phyloP scores from a whole-genome alignment of 495 filamentous ascomycete species.

The Neurospora cerealis region DNA sequence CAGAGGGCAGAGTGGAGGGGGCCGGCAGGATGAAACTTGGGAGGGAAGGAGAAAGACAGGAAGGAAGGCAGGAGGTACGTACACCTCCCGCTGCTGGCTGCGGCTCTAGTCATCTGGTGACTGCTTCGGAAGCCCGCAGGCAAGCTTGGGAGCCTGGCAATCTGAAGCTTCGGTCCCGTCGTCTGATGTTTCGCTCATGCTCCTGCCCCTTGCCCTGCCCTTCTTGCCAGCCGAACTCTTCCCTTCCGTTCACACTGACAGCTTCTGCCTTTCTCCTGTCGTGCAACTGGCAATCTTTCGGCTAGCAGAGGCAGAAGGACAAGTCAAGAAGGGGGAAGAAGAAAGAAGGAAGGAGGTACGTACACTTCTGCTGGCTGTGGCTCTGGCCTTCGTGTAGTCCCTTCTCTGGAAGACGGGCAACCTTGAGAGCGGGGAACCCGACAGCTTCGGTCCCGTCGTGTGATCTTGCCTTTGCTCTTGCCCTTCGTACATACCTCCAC shows the following conservation, averaged over 20 bases:
- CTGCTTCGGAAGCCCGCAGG: neutral
- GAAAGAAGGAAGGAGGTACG: neutral
- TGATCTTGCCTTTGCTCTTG: neutral
- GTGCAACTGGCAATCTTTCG: neutral
- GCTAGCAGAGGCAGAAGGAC: neutral
- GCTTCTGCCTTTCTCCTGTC: neutral
- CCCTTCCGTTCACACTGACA: neutral
- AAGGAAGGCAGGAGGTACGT: neutral
- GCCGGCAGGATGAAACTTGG: neutral
- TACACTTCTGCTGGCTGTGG: neutral
- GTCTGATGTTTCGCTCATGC: neutral
- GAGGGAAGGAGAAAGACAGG: neutral
- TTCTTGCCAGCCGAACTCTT: neutral
- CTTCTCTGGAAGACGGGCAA: neutral
- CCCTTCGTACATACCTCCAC: neutral
- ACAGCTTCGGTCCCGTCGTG: neutral
- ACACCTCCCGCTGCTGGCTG: neutral
- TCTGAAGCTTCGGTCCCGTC: no score
- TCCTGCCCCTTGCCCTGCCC: neutral
- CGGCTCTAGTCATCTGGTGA: neutral
- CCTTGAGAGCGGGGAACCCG: neutral
- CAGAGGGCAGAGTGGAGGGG: neutral
- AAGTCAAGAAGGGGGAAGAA: neutral
- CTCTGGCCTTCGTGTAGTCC: neutral
- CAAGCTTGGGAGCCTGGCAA: no score